Evolutionary conservation across 768 basidiomycete species (phyloP), one percentile per base, ranked within the genome.

Genomic region (Pholiota molesta): DNA sequence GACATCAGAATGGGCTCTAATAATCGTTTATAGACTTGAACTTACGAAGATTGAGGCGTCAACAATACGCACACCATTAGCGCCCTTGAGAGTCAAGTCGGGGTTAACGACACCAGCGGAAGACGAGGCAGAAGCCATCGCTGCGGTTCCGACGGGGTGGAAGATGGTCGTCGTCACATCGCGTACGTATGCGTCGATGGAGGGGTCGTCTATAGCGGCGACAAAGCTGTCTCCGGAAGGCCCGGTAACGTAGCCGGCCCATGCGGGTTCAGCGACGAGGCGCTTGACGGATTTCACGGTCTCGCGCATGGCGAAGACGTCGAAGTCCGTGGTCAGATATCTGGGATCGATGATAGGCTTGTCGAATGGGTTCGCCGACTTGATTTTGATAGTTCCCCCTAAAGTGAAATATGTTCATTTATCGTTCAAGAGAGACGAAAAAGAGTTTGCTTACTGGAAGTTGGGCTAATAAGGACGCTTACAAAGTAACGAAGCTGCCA

Each of bases 271-370:
- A 2, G 71, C 72, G 1, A 66, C 39, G 55, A 77, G 74, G 3
- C 62, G 59, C 11, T 61, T 28, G 2, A 61, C 59, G 16, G 62
- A 51, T 49, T 67, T 69, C 52, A 74, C 61, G 3, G 66, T 59
- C 42, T 73, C 69, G 1, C 72, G 68, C 59, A 75, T 57, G 8
- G 69, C 66, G 31, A 62, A 59, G 13, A 73, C 57, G 57, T 77
- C 77, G 42, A 73, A 72, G 3, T 61, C 65, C 23, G 68, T 67
- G 40, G 55, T 68, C 28, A 82, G 75, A 73, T 81, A 79, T 51
- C 76, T 78, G 3, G 83, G 81, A 65, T 86, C 75, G 68, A 85
- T 83, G 21, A 73, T 53, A 0, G 85, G 83, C 19, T 69, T 51
- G 52, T 76, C 75, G 73, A 86, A 84, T 8, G 84, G 77, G 66